Percentiles rank a stretch among this genome's conserved stretches.
Evolutionary conservation across 495 filamentous ascomycete genomes (phyloP).

Genomic region (Neohortaea acidophila): DNA sequence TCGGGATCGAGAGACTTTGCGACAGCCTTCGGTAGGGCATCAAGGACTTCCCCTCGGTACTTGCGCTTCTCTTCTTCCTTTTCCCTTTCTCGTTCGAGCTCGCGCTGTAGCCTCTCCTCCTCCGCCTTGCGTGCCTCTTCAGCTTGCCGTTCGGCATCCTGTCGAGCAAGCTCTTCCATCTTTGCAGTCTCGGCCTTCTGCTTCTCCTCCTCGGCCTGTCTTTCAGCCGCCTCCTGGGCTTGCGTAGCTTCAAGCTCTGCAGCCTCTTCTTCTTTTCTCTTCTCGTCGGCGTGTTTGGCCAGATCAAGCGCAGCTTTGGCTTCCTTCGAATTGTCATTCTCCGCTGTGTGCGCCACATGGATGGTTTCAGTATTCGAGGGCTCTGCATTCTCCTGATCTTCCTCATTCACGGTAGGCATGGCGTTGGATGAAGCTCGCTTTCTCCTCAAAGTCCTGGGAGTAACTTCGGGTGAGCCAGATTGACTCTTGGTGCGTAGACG

Average conservation of each 20-base stretch:
- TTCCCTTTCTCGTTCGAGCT: conserved; percentile 1
- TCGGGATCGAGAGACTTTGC: conserved; percentile 3
- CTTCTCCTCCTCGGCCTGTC: conserved; percentile 17
- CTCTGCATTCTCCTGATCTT: conserved; percentile 7
- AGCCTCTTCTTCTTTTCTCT: conserved; percentile 17
- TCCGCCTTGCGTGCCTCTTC: conserved; percentile 9
- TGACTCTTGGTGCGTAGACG: conserved; percentile 11
- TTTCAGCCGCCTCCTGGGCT: conserved; percentile 7
- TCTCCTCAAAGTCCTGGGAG: neutral
- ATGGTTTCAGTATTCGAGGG: too few species aligned
- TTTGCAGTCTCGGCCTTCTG: conserved; percentile 19
- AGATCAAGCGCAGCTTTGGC: conserved; percentile 7
- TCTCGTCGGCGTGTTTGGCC: too few species aligned
- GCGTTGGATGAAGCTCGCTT: conserved; percentile 5
- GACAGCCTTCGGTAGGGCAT: conserved; percentile 3
- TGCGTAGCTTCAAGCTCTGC: conserved; percentile 4
- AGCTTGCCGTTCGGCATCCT: conserved; percentile 5
- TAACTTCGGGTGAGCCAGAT: conserved; percentile 2
- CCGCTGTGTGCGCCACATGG: too few species aligned
- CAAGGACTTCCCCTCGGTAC: conserved; percentile 2
- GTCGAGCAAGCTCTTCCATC: conserved; percentile 6
- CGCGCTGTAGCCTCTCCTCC: neutral
- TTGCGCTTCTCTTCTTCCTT: conserved; percentile 7
- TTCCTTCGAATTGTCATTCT: conserved; percentile 1
- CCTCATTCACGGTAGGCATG: conserved; percentile 6